Evolutionary conservation across 2,329 filamentous ascomycete genomes (phyloP).

Genomic region (Nannizziopsis arthrosporioides): DNA sequence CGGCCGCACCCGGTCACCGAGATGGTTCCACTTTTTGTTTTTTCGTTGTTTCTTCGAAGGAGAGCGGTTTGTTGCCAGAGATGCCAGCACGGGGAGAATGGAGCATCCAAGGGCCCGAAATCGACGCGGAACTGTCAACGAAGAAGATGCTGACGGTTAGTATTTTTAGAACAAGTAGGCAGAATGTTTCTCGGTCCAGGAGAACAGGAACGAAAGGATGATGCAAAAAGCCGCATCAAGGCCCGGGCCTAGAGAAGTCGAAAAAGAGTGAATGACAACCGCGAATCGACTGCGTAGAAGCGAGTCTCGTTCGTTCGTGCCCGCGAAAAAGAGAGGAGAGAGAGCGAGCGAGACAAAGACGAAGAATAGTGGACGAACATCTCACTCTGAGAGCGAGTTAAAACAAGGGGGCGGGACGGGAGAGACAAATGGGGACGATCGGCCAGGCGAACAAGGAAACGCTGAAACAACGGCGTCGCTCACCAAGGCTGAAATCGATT

Average conservation of each 20-base stretch:
- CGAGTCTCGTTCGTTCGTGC: not conserved
- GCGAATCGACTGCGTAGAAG: slow-evolving; percentile 2
- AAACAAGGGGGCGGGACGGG: slow-evolving; percentile 5
- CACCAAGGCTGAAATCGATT: slow-evolving; percentile 2
- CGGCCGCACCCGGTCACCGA: not conserved
- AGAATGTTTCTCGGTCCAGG: slow-evolving; percentile 3
- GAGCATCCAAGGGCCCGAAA: not conserved
- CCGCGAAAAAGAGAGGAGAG: not conserved
- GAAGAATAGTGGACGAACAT: not conserved
- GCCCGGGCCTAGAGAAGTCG: slow-evolving; percentile 15
- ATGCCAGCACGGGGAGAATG: not conserved
- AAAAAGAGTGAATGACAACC: slow-evolving; percentile 6
- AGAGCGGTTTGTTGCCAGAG: not conserved
- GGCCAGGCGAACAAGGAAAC: not conserved
- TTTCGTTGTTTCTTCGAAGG: not conserved
- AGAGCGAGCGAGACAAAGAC: not conserved
- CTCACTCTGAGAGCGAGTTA: not conserved
- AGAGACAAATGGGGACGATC: slow-evolving; percentile 2
- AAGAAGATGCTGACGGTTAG: not conserved
- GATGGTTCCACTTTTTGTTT: not conserved
- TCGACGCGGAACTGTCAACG: not conserved
- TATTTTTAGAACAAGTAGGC: not conserved
- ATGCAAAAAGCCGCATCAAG: slow-evolving; percentile 17
- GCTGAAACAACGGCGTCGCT: slow-evolving; percentile 11
- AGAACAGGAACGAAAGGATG: slow-evolving; percentile 8